phyloP scores from a whole-genome alignment of 129 eudicot genomes.

The Flaveria robusta region DNA sequence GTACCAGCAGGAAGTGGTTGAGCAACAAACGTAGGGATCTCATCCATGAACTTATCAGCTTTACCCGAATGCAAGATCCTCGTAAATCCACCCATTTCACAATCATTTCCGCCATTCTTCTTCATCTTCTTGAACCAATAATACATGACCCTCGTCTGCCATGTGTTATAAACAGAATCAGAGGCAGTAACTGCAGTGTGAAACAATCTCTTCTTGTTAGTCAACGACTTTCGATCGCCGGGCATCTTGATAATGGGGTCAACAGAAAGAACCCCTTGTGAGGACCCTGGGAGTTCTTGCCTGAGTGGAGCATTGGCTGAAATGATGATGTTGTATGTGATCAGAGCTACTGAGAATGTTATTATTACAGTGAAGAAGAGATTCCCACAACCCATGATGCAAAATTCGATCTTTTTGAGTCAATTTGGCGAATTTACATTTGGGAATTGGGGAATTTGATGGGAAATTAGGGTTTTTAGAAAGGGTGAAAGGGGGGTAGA shows the following conservation, averaged over 20 bases:
- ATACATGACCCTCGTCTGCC: conserved; percentile 96
- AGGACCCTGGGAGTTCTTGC: conserved; percentile 71
- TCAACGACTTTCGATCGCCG: conserved; percentile 26
- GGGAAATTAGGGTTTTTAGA: conserved; percentile 11
- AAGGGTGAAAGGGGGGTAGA: conserved; percentile 5
- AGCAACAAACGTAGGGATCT: too few species aligned
- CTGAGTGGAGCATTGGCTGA: conserved; percentile 79
- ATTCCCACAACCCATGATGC: conserved; percentile 71
- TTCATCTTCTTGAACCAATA: conserved; percentile 91
- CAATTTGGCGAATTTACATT: conserved; percentile 5
- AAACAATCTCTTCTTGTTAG: conserved; percentile 61
- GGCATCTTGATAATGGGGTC: conserved; percentile 91
- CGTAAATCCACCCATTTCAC: conserved; percentile 99
- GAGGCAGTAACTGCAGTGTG: conserved; percentile 96
- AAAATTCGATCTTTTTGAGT: conserved; percentile 6
- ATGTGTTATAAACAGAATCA: conserved; percentile 81
- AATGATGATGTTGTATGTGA: conserved; percentile 86
- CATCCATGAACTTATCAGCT: too few species aligned
- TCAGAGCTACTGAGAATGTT: conserved; percentile 67
- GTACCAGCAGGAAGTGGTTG: too few species aligned
- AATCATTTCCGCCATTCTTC: conserved; percentile 34
- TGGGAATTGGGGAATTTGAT: not conserved
- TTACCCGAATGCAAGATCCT: conserved; percentile 49
- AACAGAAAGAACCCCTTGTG: conserved; percentile 31
- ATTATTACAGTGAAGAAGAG: conserved; percentile 62